Conservation (phyloP, 495 filamentous ascomycete genomes). For the Neurospora hispaniola region DNA sequence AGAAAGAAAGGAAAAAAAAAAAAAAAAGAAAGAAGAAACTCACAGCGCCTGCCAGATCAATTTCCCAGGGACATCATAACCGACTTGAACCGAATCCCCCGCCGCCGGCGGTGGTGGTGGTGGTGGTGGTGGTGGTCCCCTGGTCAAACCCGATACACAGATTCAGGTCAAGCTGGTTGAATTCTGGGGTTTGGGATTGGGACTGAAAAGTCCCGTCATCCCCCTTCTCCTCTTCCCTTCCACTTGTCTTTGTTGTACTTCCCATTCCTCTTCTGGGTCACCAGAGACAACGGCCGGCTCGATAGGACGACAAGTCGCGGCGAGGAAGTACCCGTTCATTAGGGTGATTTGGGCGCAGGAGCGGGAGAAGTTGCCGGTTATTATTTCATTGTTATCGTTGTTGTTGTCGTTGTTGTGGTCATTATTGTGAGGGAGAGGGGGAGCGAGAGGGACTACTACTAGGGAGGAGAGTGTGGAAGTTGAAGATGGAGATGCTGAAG, state of each 20-base stretch:
- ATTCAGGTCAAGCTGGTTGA: slow-evolving; percentile 13
- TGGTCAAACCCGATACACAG: slow-evolving; percentile 6
- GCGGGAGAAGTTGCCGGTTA: slow-evolving; percentile 5
- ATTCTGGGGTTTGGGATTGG: not conserved
- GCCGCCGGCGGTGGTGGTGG: too few relatives aligned
- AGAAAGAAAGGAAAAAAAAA: too few relatives aligned
- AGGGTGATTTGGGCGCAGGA: slow-evolving; percentile 12
- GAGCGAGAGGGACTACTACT: not conserved
- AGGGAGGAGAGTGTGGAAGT: too few relatives aligned
- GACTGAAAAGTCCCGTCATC: too few relatives aligned
- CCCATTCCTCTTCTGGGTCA: too few relatives aligned
- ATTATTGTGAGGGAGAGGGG: too few relatives aligned
- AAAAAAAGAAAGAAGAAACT: not conserved
- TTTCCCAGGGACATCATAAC: not conserved
- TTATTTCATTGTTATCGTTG: not conserved
- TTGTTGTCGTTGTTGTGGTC: not conserved
- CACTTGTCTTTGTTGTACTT: too few relatives aligned
- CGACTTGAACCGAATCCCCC: too few relatives aligned
- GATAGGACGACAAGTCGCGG: slow-evolving; percentile 3
- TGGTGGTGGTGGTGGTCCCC: not conserved
- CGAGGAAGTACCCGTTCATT: slow-evolving; percentile 1
- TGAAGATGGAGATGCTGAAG: too few relatives aligned
- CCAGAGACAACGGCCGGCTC: too few relatives aligned
- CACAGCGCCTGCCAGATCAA: not conserved
- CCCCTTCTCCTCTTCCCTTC: too few relatives aligned